Evolutionary conservation across 805 yeast species (phyloP).

Genomic region (Yarrowia alimentaria): DNA sequence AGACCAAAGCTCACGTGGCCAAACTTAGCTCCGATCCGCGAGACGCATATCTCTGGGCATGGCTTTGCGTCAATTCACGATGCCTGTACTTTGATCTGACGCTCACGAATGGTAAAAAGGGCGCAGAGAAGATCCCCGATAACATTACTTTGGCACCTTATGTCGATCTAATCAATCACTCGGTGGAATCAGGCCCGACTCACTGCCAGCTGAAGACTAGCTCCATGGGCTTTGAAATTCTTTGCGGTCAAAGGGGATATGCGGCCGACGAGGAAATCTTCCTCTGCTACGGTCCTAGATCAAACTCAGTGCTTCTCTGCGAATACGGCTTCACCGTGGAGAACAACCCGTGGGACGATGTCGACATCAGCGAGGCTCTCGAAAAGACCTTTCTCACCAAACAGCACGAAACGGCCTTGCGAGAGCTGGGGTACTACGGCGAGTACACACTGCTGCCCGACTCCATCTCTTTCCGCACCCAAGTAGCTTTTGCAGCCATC

Average conservation of each 20-base stretch:
- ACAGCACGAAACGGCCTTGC: constrained; percentile 48
- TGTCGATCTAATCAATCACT: constrained; percentile 84
- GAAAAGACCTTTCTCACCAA: constrained; percentile 40
- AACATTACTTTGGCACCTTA: constrained; percentile 89
- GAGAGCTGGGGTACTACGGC: constrained; percentile 58
- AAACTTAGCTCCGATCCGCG: constrained; percentile 11
- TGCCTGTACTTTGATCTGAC: constrained; percentile 71
- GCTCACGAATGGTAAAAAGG: constrained; percentile 47
- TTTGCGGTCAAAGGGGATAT: constrained; percentile 40
- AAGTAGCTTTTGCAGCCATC: constrained; percentile 62
- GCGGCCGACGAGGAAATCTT: constrained; percentile 55
- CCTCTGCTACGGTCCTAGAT: constrained; percentile 84
- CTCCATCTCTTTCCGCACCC: constrained; percentile 67
- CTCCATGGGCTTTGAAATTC: constrained; percentile 53
- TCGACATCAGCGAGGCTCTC: constrained; percentile 59
- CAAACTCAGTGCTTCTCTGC: constrained; percentile 73
- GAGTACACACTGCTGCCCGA: constrained; percentile 63
- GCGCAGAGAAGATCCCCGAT: constrained; percentile 42
- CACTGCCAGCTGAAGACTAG: constrained; percentile 42
- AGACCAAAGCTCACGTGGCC: neutral
- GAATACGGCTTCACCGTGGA: constrained; percentile 80
- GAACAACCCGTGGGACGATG: constrained; percentile 62
- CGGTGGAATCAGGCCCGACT: constrained; percentile 37
- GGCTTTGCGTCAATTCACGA: constrained; percentile 89
- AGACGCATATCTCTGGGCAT: constrained; percentile 49